Base-by-base conservation (phyloP, 495 filamentous ascomycete species). In the Gamarada debralockiae region DNA sequence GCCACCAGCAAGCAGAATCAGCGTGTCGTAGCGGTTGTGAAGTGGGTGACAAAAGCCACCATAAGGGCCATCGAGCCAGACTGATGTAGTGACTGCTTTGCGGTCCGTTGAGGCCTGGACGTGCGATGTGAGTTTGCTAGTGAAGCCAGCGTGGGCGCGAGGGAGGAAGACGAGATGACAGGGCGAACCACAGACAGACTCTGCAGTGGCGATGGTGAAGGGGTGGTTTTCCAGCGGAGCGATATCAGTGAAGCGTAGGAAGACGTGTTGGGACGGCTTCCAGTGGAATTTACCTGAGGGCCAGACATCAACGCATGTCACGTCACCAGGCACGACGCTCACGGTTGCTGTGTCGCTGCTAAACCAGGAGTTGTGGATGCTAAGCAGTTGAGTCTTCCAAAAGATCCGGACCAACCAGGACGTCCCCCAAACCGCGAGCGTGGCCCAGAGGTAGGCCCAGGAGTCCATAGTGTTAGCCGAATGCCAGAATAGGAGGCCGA, bases 401-500 rank as follows among this genome's bases (percentile, higher is more conserved):
- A 60, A 53, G 36, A 76, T 72, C 10, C n/a, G n/a, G 86, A 51
- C 17, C 82, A 70, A 27, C 74, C 69, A 43, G 57, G 52, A 38
- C 78, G 81, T 0, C 6, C 78, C 51, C 85, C 84, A 90, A 57
- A 89, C 84, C 5, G 72, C 82, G 24, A 85, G 60, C 0, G 86
- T 87, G 5, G 84, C 78, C 64, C 77, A 89, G 5, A 91, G 73
- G 56, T 90, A 91, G 57, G 77, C 71, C 87, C 87, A 91, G n/a
- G 86, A 87, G 18, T 78, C 81, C 8, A 88, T 70, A 63, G 84
- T 86, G 55, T 90, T 85, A 48, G 80, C 74, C 55, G 80, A 86
- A 62, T 91, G 87, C 87, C 87, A 91, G 65, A 90, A 87, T 8
- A 90, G 70, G 72, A 89, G 80, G 1, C 73, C 85, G 15, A 90